Evolutionary conservation across 2,329 filamentous ascomycete genomes (phyloP).

Genomic region (Thelonectria rubi): DNA sequence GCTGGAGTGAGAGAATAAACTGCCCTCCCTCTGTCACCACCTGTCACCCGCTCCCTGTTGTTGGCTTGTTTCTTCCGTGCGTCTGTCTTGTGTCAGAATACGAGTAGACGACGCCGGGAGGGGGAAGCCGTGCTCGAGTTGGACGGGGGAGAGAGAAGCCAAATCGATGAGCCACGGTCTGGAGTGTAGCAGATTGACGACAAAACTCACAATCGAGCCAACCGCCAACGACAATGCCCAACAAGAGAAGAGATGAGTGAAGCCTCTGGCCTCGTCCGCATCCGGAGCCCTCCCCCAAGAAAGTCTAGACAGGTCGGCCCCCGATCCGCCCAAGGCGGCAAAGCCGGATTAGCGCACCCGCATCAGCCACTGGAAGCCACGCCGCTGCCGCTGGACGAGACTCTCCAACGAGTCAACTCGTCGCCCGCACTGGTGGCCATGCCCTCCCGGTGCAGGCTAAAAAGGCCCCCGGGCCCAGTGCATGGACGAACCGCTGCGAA

Average conservation of each 20-base stretch:
- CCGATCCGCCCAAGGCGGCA: not conserved
- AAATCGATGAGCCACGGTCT: not conserved
- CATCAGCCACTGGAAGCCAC: not conserved
- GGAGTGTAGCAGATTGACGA: not conserved
- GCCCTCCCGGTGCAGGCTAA: not conserved
- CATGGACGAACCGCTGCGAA: not conserved
- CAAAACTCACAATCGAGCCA: not conserved
- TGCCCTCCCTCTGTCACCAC: too few species aligned
- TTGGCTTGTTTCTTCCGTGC: not conserved
- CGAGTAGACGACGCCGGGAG: not conserved
- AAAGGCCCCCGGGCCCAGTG: not conserved
- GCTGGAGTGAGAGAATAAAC: not conserved
- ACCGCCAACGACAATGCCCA: not conserved
- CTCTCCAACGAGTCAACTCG: too few species aligned
- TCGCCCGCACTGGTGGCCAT: not conserved
- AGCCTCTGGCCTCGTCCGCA: not conserved
- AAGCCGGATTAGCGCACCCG: conserved; percentile 1
- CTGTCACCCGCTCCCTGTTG: not conserved
- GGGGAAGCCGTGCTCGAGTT: not conserved
- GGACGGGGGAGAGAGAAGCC: not conserved
- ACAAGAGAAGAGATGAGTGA: too few species aligned
- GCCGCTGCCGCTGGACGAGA: not conserved
- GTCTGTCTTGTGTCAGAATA: not conserved
- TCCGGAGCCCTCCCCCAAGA: not conserved
- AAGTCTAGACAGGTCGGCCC: not conserved